A percentile compares a stretch with the other conserved stretches of the same genome.
phyloP scores from a whole-genome alignment of 2,329 filamentous ascomycete genomes.

The Periconia digitata region DNA sequence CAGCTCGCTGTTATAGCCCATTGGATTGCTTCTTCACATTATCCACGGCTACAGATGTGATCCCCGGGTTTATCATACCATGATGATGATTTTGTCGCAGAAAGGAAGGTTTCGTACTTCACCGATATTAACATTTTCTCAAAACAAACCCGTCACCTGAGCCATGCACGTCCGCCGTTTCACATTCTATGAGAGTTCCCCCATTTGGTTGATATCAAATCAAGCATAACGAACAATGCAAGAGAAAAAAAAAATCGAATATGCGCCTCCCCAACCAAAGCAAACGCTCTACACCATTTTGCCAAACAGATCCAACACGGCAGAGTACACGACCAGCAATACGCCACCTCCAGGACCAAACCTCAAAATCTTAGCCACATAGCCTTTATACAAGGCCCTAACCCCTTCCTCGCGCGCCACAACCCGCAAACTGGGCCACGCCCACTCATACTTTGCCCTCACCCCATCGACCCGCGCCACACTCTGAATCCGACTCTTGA shows the following conservation, averaged over 20 bases:
- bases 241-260: background rate
- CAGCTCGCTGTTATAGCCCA: background rate
- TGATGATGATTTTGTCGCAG: background rate
- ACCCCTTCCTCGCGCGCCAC: slow-evolving; percentile 31
- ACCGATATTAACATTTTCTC: too few relatives aligned
- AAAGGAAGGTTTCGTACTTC: background rate
- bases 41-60: background rate
- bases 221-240: background rate
- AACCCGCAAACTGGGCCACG: slow-evolving; percentile 29
- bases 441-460: slow-evolving; percentile 31
- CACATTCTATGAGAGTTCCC: too few relatives aligned
- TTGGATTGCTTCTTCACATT: background rate
- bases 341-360: slow-evolving; percentile 35
- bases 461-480: slow-evolving; percentile 28
- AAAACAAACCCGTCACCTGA: too few relatives aligned
- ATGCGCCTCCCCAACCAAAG: background rate
- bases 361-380: slow-evolving; percentile 32
- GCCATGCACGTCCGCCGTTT: too few relatives aligned
- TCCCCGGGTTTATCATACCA: background rate
- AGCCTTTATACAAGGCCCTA: slow-evolving; percentile 33
- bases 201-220: too few relatives aligned
- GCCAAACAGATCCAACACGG: slow-evolving; percentile 23
- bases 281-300: slow-evolving; percentile 13
- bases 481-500: slow-evolving; percentile 36
- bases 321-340: slow-evolving; percentile 32